These are phyloP conservation scores for Hypoxylon rubiginosum DNA, from an alignment of 2,329 filamentous ascomycete species.

Conservation along the genomic window DNA sequence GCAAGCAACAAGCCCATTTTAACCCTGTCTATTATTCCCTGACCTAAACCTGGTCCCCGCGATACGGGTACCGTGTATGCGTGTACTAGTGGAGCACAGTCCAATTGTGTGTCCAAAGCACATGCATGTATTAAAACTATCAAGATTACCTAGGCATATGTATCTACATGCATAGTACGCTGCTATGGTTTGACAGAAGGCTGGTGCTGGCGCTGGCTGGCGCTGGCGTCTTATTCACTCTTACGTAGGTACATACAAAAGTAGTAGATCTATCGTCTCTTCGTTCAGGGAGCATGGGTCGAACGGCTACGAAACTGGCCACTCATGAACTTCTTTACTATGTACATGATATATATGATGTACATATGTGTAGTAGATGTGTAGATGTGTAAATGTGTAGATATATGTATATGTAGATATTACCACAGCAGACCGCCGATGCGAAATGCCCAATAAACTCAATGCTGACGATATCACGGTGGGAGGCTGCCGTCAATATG, in stretches of 20 bases:
- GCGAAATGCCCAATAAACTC: conserved; percentile 22
- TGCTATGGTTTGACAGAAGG: too few species aligned
- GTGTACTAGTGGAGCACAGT: conserved; percentile 25
- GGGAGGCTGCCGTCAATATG: conserved; percentile 26
- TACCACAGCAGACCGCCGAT: conserved; percentile 32
- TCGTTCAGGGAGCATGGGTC: conserved; percentile 18
- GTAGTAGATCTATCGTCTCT: conserved; percentile 6
- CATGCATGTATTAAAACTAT: not conserved
- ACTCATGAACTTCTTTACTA: too few species aligned
- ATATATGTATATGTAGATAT: not conserved
- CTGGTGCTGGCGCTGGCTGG: conserved; percentile 1
- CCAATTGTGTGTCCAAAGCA: conserved; percentile 12
- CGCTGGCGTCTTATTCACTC: conserved; percentile 3
- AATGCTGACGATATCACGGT: conserved; percentile 31
- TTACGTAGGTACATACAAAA: not conserved
- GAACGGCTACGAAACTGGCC: conserved; percentile 12
- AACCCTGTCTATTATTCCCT: conserved; percentile 27
- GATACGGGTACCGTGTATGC: conserved; percentile 22
- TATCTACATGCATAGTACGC: too few species aligned
- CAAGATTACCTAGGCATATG: too few species aligned
- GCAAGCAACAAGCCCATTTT: conserved; percentile 31
- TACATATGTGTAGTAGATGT: too few species aligned
- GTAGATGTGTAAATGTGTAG: too few species aligned
- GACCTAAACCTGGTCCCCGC: conserved; percentile 26
- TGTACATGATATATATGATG: too few species aligned